Percentiles rank a stretch among this genome's conserved stretches.
These are phyloP conservation scores for Aspergillus nomiae DNA, from an alignment of 2,329 filamentous ascomycete species.

Conservation along the genomic window DNA sequence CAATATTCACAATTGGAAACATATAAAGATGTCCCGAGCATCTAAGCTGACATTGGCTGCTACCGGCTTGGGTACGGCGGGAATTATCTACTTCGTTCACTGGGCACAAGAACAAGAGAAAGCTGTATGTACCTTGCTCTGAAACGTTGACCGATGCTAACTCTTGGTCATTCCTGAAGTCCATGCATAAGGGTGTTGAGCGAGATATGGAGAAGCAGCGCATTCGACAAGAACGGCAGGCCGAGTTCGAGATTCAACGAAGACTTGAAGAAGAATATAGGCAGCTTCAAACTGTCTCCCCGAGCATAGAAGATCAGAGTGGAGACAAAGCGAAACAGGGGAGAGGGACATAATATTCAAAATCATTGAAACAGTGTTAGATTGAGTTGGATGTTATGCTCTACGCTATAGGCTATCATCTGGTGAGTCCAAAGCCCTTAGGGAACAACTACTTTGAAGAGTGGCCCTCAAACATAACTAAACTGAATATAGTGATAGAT, in stretches of 20 bases:
- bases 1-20: not conserved
- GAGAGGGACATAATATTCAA: conserved; percentile 24
- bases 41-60: conserved; percentile 82
- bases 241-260: conserved; percentile 91
- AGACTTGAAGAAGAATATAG: conserved; percentile 85
- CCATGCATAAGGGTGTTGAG: conserved; percentile 93
- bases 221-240: conserved; percentile 83
- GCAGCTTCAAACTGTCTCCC: conserved; percentile 78
- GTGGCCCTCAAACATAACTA: not conserved
- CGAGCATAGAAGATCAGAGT: conserved; percentile 39
- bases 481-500: conserved; percentile 1
- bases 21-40: conserved; percentile 75
- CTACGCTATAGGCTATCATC: not conserved
- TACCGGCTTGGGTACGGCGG: conserved; percentile 73
- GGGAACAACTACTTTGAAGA: not conserved
- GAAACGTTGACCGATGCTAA: conserved; percentile 10
- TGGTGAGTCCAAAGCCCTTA: conserved; percentile 4
- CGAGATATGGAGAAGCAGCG: conserved; percentile 94
- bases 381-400: not conserved
- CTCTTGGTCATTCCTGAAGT: conserved; percentile 46
- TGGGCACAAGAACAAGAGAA: conserved; percentile 83
- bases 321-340: conserved; percentile 22
- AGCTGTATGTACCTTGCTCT: conserved; percentile 58
- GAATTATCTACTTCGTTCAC: conserved; percentile 84
- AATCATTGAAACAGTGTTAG: not conserved